phyloP scores from a whole-genome alignment of 108 stramenopile species.

The Parietichytrium sp. region DNA sequence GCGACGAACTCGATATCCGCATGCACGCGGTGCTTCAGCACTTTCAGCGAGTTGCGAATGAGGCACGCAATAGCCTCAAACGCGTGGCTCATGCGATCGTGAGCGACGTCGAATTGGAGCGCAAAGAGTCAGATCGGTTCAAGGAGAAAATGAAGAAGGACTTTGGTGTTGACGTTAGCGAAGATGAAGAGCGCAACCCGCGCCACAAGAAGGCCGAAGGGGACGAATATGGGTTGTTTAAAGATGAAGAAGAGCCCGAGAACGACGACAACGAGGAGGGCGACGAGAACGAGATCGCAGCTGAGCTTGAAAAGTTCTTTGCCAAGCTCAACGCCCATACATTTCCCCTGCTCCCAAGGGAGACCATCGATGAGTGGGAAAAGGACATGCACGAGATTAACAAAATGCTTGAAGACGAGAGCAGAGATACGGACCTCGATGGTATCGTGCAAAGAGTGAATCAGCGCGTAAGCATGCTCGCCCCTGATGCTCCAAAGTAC shows the following conservation, averaged over 20 bases:
- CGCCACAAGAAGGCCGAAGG: background rate
- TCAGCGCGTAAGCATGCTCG: background rate
- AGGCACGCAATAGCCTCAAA: background rate
- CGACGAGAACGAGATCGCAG: constrained; percentile 18
- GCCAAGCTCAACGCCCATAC: constrained; percentile 11
- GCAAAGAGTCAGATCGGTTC: constrained; percentile 14
- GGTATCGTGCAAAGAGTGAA: background rate
- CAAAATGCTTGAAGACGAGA: background rate
- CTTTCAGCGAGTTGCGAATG: constrained; percentile 25
- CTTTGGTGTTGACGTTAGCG: constrained; percentile 15
- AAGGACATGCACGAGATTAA: background rate
- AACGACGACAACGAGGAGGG: background rate
- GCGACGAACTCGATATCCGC: background rate
- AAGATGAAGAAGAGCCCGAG: background rate
- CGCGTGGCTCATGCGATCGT: constrained; percentile 31
- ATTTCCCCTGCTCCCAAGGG: background rate
- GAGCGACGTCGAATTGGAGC: constrained; percentile 22
- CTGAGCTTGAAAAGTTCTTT: background rate
- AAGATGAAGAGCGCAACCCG: background rate
- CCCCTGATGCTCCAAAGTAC: background rate
- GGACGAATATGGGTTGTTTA: background rate
- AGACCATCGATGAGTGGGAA: constrained; percentile 22
- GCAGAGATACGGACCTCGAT: background rate
- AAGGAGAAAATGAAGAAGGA: background rate
- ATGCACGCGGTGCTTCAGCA: background rate